These are phyloP conservation scores for Panicum miliaceum DNA, from an alignment of 176 grass and related monocot genomes.

Conservation along the genomic window DNA sequence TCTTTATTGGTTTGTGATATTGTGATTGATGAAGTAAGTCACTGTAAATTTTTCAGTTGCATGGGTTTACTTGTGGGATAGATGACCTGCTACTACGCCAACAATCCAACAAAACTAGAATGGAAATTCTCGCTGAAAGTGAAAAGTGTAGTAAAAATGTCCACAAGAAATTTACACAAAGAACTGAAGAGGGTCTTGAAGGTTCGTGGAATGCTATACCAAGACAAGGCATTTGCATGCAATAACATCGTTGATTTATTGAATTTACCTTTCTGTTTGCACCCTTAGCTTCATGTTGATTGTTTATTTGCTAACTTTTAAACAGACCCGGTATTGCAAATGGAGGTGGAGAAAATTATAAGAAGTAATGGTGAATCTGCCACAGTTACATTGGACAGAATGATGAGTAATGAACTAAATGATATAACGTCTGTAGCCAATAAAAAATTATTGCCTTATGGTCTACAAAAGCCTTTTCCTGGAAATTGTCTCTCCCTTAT, in stretches of 20 bases:
- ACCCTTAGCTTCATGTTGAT: slow-evolving; percentile 1
- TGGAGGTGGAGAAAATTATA: slow-evolving; percentile 74
- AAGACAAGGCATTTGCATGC: background rate
- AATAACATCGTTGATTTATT: slow-evolving; percentile 2
- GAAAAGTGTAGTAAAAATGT: slow-evolving; percentile 52
- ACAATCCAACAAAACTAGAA: slow-evolving; percentile 44
- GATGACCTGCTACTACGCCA: slow-evolving; percentile 71
- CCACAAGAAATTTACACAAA: slow-evolving; percentile 52
- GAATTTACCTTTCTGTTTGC: slow-evolving; percentile 11
- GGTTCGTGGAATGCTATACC: slow-evolving; percentile 50
- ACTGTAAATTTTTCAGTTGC: slow-evolving; percentile 57
- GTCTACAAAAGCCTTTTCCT: slow-evolving; percentile 78
- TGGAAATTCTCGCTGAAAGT: slow-evolving; percentile 44
- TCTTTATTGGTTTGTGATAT: background rate
- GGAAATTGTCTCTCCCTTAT: slow-evolving; percentile 93
- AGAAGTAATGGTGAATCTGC: slow-evolving; percentile 67
- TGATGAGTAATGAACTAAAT: slow-evolving; percentile 65
- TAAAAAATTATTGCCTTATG: slow-evolving; percentile 61
- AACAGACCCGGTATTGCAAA: slow-evolving; percentile 63
- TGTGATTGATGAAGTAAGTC: slow-evolving; percentile 4
- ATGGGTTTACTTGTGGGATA: slow-evolving; percentile 96
- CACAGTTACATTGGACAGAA: slow-evolving; percentile 65
- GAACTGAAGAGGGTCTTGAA: slow-evolving; percentile 18
- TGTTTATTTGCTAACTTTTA: slow-evolving; percentile 36
- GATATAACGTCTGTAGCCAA: slow-evolving; percentile 58